Conservation (phyloP, 257 asterid species). For the Solanum ossicruentum region DNA sequence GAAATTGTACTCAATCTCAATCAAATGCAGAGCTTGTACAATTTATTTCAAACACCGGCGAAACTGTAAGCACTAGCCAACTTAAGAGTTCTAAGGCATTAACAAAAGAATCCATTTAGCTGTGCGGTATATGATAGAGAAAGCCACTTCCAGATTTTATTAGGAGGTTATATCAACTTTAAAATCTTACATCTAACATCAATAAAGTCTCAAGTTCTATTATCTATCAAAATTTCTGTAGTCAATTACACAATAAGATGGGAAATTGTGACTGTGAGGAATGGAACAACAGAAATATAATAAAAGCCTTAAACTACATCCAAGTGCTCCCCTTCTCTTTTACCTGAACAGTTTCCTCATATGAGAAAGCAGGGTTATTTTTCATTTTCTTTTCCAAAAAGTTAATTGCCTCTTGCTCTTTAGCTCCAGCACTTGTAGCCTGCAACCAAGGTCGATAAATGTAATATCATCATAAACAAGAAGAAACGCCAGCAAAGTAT, state of each 20-base stretch:
- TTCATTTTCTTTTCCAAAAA: slow-evolving; percentile 97
- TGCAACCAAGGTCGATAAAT: slow-evolving; percentile 17
- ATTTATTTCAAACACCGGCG: background rate
- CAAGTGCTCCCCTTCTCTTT: background rate
- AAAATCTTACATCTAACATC: background rate
- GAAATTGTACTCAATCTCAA: background rate
- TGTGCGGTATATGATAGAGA: background rate
- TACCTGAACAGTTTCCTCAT: slow-evolving; percentile 96
- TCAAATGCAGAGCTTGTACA: background rate
- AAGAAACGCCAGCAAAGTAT: background rate
- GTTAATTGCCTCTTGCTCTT: slow-evolving; percentile 94
- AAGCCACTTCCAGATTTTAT: background rate
- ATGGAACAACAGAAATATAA: background rate
- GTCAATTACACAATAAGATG: background rate
- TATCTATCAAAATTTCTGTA: background rate
- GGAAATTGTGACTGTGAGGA: background rate
- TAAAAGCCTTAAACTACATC: background rate
- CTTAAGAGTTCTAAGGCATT: background rate
- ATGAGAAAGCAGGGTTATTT: slow-evolving; percentile 75
- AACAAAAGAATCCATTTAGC: background rate
- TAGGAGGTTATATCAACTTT: background rate
- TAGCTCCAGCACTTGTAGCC: slow-evolving; percentile 97
- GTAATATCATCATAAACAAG: background rate
- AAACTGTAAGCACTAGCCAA: background rate
- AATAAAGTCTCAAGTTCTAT: background rate